phyloP scores from a whole-genome alignment of 208 protist genomes.

The Herpetomonas samuelpessoai region DNA sequence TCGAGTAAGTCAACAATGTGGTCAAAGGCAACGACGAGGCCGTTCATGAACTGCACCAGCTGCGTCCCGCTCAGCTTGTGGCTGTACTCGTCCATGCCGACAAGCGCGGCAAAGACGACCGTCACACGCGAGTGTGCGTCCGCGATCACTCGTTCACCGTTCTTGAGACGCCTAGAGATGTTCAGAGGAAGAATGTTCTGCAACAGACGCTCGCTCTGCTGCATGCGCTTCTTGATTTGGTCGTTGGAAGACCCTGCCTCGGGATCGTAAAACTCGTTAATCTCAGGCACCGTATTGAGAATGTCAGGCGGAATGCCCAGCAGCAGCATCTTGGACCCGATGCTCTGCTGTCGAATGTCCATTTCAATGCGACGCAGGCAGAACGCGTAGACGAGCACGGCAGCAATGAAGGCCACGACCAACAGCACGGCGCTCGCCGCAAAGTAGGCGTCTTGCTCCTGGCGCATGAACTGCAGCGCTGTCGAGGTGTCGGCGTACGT shows the following conservation, averaged over 20 bases:
- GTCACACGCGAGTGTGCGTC: constrained; percentile 40
- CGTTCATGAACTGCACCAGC: constrained; percentile 40
- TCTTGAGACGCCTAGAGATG: constrained; percentile 41
- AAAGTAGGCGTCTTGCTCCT: too few relatives aligned
- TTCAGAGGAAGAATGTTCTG: constrained; percentile 49
- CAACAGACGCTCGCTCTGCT: constrained; percentile 39
- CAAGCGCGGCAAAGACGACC: constrained; percentile 32
- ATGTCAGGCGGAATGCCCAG: constrained; percentile 22
- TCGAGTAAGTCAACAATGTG: constrained; percentile 36
- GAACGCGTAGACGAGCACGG: too few relatives aligned
- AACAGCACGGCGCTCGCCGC: too few relatives aligned
- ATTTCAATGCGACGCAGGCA: constrained; percentile 7
- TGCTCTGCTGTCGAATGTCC: constrained; percentile 11
- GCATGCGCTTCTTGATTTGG: constrained; percentile 37
- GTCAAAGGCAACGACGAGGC: constrained; percentile 44
- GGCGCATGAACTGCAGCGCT: too few relatives aligned
- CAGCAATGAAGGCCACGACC: too few relatives aligned
- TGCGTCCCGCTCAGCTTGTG: constrained; percentile 15
- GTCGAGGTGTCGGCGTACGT: too few relatives aligned
- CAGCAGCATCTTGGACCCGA: constrained; percentile 30
- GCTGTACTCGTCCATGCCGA: constrained; percentile 37
- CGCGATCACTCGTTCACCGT: constrained; percentile 43
- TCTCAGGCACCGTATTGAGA: constrained; percentile 28
- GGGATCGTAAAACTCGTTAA: constrained; percentile 28
- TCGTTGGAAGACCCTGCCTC: constrained; percentile 23